Base-by-base conservation (phyloP, 1,284 basidiomycete genomes). In the Rhodotorula sp. region DNA sequence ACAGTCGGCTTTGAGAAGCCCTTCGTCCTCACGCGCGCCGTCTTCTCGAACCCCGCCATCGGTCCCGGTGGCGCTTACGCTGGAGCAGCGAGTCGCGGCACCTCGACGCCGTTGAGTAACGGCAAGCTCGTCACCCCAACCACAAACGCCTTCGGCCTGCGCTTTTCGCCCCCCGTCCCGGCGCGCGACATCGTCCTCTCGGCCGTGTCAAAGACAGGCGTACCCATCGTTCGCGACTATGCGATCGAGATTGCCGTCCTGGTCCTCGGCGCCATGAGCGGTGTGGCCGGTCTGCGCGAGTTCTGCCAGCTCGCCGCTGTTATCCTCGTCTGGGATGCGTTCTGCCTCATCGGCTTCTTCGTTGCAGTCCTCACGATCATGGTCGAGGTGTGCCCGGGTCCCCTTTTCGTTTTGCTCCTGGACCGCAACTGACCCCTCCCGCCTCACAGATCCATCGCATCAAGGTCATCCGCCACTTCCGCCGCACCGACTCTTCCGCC, bases 1-100 rank as follows among this genome's bases (percentile, higher is more conserved):
- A 95, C 92, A 1, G 89, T 99, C 67, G 95, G 95, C 20, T 99
- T 98, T 79, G 95, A 99, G 82, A 99, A 99, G 81, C 95, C 94
- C 0, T 89, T 94, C 69, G 87, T 92, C 19, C 87, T 99, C 51
- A 94, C 94, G 0, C 86, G 90, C 36, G 91, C 94, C 19, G 90
- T 98, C 47, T 92, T 98, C 81, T 86, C 88, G 29, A 91, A 94
- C 77, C 90, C 92, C 5, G 88, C 92, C 73, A 85, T 84, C 75
- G 81, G 82, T 1, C 84, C 84, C 29, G 78, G 63, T 36, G 74
- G 72, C 29, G 66, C 66, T 10, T 66, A 68, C 57, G 56, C 62
- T 64, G 68, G 67, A 32, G n/a, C 59, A 2, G 27, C 59, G 10
- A 63, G 66, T 51, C 66, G 70, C 44, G 70, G 72, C 4, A 71